Base-by-base conservation (phyloP, 106 monocot species). In the Acorus gramineus region DNA sequence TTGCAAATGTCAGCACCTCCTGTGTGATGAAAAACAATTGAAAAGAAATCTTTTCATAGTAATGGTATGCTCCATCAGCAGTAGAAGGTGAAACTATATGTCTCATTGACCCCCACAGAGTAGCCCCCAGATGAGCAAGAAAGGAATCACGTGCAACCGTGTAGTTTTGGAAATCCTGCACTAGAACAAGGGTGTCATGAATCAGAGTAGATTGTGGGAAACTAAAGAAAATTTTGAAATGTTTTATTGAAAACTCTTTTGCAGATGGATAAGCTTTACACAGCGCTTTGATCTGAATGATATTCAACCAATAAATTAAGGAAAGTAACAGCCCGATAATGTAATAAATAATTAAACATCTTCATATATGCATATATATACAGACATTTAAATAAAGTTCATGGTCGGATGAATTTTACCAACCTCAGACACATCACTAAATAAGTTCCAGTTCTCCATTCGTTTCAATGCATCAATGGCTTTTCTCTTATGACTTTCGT, bases 361-460 rank as follows among this genome's bases (percentile, higher is more conserved):
- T 28, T 28, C 28, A 28, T 14, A 13, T 50, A 57, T 52, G 43
- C 12, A 47, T 11, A 10, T 6, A 54, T 4, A 44, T 8, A 10
- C n/a, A 59, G 3, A 52, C 46, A 3, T 49, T 14, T 13, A 53
- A 46, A 45, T 7, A 47, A 71, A 47, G 68, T 53, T 62, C 65
- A 28, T 28, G 28, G 28, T 28, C 1, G 28, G 28, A 28, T 28
- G 28, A 28, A 28, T 28, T 0, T 28, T 28, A 28, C 28, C 28
- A 28, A 90, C 91, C 92, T 96, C 95, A 65, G 57, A 56, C 14
- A 73, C 57, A 50, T 82, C 84, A 67, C 78, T 87, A 63, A 96
- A 96, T 64, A 96, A 78, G 72, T 96, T 96, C 95, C 95, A 96
- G 50, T 75, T 82, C 66, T 96, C 90, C 90, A 96, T 90, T 67